Evolutionary conservation across 495 filamentous ascomycete species (phyloP).

Genomic region (Margaritispora aquatica): DNA sequence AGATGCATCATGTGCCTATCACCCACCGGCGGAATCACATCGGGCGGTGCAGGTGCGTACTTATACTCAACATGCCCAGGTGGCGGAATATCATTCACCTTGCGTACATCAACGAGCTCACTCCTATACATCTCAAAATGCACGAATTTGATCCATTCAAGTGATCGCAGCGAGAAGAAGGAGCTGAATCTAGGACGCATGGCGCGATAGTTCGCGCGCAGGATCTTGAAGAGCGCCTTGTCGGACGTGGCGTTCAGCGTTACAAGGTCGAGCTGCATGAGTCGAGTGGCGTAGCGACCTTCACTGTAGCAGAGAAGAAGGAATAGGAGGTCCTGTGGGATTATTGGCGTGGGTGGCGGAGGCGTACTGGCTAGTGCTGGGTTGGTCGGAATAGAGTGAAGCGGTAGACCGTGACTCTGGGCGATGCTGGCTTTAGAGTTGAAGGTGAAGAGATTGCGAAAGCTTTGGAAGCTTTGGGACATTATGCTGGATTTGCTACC

Average conservation of each 20-base stretch:
- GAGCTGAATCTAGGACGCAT: neutral
- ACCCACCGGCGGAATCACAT: slow-evolving; percentile 14
- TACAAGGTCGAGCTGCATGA: slow-evolving; percentile 12
- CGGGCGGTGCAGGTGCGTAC: slow-evolving; percentile 13
- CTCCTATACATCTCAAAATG: slow-evolving; percentile 10
- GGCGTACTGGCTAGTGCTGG: neutral
- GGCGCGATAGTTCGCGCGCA: slow-evolving; percentile 1
- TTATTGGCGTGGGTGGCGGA: neutral
- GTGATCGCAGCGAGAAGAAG: slow-evolving; percentile 3
- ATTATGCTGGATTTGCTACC: neutral
- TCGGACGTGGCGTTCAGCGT: neutral
- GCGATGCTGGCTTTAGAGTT: neutral
- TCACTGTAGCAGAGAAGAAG: slow-evolving; percentile 13
- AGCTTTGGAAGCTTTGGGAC: neutral
- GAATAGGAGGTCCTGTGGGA: neutral
- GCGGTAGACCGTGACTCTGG: neutral
- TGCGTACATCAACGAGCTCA: slow-evolving; percentile 12
- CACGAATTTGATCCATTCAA: slow-evolving; percentile 14
- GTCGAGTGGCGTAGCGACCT: slow-evolving; percentile 12
- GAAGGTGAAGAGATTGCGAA: neutral
- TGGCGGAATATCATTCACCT: slow-evolving; percentile 13
- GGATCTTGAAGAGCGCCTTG: slow-evolving; percentile 8
- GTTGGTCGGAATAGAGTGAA: neutral
- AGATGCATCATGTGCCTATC: slow-evolving; percentile 13
- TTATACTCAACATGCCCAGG: slow-evolving; percentile 7